Percentiles rank a stretch among this genome's conserved stretches.
Conservation (phyloP, 2,329 filamentous ascomycete species). For the Leptographium lundbergii region DNA sequence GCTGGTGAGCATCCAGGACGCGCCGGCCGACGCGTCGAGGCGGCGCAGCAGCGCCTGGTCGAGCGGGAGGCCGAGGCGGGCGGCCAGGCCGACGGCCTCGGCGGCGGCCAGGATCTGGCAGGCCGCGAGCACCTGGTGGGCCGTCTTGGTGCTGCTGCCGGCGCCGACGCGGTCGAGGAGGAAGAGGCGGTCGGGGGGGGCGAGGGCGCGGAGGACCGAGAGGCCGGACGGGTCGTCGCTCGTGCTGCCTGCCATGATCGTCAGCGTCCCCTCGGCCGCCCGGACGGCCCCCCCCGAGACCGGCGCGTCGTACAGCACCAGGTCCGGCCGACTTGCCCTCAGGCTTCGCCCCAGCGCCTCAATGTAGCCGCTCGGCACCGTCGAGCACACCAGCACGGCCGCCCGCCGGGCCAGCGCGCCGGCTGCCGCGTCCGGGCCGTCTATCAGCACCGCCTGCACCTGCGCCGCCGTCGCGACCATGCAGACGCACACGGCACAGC, state of each 20-base stretch:
- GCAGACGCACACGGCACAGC: slow-evolving; percentile 49
- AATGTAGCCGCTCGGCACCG: slow-evolving; percentile 54
- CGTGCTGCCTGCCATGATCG: slow-evolving; percentile 59
- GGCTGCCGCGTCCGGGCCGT: slow-evolving; percentile 35
- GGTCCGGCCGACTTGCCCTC: slow-evolving; percentile 44
- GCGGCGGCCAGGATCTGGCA: slow-evolving; percentile 49
- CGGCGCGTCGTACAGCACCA: slow-evolving; percentile 57
- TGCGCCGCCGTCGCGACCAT: slow-evolving; percentile 68
- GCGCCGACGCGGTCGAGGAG: slow-evolving; percentile 51
- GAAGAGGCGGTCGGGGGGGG: slow-evolving; percentile 42
- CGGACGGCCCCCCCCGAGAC: slow-evolving; percentile 59
- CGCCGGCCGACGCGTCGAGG: slow-evolving; percentile 33
- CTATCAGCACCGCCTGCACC: slow-evolving; percentile 53
- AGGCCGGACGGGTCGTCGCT: slow-evolving; percentile 19
- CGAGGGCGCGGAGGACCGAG: slow-evolving; percentile 31
- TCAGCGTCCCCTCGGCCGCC: slow-evolving; percentile 58
- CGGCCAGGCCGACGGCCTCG: slow-evolving; percentile 49
- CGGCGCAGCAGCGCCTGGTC: slow-evolving; percentile 23
- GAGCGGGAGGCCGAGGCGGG: slow-evolving; percentile 39
- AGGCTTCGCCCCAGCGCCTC: slow-evolving; percentile 45
- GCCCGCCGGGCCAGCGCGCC: slow-evolving; percentile 40
- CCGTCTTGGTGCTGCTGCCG: slow-evolving; percentile 49
- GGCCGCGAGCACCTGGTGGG: slow-evolving; percentile 50
- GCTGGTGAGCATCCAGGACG: slow-evolving; percentile 52
- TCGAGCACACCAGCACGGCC: slow-evolving; percentile 55